Base-by-base conservation (phyloP, 768 basidiomycete species). In the Tricholoma saponaceum region DNA sequence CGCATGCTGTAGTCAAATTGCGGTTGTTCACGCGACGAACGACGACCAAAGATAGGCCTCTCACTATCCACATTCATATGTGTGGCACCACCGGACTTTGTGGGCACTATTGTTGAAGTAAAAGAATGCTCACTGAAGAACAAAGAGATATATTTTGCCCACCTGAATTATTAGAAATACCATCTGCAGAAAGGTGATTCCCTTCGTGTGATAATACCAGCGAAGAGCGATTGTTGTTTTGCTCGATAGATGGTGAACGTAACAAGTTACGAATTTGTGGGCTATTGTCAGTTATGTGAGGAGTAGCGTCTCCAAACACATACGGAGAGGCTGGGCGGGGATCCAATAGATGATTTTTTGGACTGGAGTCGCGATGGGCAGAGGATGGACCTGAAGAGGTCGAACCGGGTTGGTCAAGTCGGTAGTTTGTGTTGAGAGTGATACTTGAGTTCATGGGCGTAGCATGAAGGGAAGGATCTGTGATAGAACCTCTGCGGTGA, bases 401-500 rank as follows among this genome's bases (percentile, higher is more conserved):
- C 1, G 67, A 57, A 28, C 49, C 53, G 13, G 62, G 63, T 43
- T 66, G 69, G 32, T 71, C 69, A 8, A 57, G 33, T 25, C 68
- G 69, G 61, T 67, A 68, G 37, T 22, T 60, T 44, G 63, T 60
- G 65, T 64, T 66, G 30, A 64, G 60, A 57, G 73, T 74, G 44
- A 65, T 50, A 52, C 54, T 69, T 4, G 78, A 71, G 35, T 54
- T 54, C 53, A 54, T 54, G 37, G 53, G 39, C 25, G 83, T 76
- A 58, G 85, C 84, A 72, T 90, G 88, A 51, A 91, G 78, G 41
- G 86, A 85, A 3, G 90, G 90, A 76, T 92, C 91, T 7, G 90
- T 90, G 67, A 90, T 87, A 1, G 91, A 92, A 58, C 89, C 89
- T 57, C 89, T 75, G n/a, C 90, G 83, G 67, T 91, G 90, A 55